Base-by-base conservation (phyloP, 2,329 filamentous ascomycete species). In the Talaromyces sp. region DNA sequence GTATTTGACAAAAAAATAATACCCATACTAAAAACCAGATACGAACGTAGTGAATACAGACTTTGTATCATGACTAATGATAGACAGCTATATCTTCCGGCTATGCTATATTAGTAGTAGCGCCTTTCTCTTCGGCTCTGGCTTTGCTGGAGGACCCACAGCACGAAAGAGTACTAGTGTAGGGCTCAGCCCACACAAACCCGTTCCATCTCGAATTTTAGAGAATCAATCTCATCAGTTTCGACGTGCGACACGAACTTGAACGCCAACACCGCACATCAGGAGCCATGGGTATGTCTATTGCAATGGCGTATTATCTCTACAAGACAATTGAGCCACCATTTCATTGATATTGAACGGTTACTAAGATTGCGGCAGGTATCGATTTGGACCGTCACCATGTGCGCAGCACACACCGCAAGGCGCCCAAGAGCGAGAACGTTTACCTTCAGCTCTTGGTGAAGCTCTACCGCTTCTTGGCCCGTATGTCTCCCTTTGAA, bases 371-470 rank as follows among this genome's bases (percentile, higher is more conserved):
- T 50, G 49, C 49, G 19, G 39, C 69, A 83, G 82, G 82, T 83
- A 84, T 84, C 80, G 83, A 84, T 78, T 79, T 85, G 75, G 84
- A 87, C 80, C 81, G 81, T 78, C 85, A 87, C 81, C 85, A 87
- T 83, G 85, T 87, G 79, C 83, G 84, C 80, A 81, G 79, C 82
- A 84, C 79, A 80, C 93, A 97, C 87, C 92, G 93, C 83, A 92
- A 91, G 88, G 92, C 92, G 74, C 92, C 93, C 79, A 97, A 97
- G 91, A 96, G 91, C 86, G 91, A 96, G 86, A 97, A 97, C 87
- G 92, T 94, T 78, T 97, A 97, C 85, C 87, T 97, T 75, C 94
- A 94, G 88, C 89, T 97, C 81, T 86, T 98, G 81, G 93, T 97
- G 83, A 97, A 97, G 90, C 90, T 97, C 64, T 97, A 97, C 87